phyloP scores from a whole-genome alignment of 1,284 basidiomycete genomes.

The Moniliophthora roreri region DNA sequence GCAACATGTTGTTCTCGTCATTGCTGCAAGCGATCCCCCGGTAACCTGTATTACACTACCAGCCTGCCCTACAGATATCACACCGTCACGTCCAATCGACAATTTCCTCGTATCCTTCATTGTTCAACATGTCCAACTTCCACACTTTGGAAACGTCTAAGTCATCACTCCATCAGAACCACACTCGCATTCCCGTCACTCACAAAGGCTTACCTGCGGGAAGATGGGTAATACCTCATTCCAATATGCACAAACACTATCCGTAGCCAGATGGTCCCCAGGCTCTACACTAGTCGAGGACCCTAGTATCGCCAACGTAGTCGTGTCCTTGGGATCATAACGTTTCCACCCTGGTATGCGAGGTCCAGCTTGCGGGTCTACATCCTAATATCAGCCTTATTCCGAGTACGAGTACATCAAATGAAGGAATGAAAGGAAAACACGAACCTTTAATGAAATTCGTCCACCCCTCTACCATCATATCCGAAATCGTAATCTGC shows the following conservation, averaged over 20 bases:
- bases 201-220: background rate
- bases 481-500: slow-evolving; percentile 36
- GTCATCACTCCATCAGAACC: background rate
- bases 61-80: no score
- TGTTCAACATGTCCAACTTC: slow-evolving; percentile 30
- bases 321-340: slow-evolving; percentile 24
- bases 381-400: no score
- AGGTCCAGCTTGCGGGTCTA: slow-evolving; percentile 27
- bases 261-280: slow-evolving; percentile 26
- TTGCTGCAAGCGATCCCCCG: no score
- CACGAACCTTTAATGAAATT: slow-evolving; percentile 43
- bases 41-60: no score
- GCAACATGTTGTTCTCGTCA: no score
- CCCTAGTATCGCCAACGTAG: slow-evolving; percentile 28
- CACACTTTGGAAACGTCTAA: slow-evolving; percentile 28
- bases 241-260: slow-evolving; percentile 30
- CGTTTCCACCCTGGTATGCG: slow-evolving; percentile 26
- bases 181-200: background rate
- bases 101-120: no score
- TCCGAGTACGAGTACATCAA: background rate
- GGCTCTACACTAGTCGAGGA: slow-evolving; percentile 21
- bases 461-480: slow-evolving; percentile 45
- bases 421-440: background rate
- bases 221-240: slow-evolving; percentile 28
- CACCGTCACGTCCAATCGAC: no score